Evolutionary conservation across 23 red algal genomes (phyloP).

Genomic region (Gracilaria caudata): DNA sequence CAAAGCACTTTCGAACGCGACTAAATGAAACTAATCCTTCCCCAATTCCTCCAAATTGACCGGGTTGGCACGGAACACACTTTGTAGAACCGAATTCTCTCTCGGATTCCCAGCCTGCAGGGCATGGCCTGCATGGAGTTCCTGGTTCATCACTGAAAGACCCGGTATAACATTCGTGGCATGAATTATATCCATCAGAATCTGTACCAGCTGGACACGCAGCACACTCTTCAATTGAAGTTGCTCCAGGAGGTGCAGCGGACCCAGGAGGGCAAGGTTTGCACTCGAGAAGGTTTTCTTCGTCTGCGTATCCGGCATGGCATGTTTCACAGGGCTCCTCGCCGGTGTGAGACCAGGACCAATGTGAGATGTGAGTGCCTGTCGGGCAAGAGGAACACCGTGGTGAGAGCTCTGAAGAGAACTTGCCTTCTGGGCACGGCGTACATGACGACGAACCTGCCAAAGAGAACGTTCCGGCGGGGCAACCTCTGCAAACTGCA

Average conservation of each 20-base stretch:
- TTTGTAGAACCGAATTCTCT: not conserved
- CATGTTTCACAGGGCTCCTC: not conserved
- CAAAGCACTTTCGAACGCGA: not conserved
- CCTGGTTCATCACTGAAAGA: not conserved
- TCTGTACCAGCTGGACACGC: conserved; percentile 2
- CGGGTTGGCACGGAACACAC: not conserved
- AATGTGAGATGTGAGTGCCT: not conserved
- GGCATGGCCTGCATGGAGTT: not conserved
- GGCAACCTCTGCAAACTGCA: not conserved
- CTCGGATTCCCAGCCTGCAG: not conserved
- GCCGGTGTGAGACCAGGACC: not conserved
- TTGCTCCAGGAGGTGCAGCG: not conserved
- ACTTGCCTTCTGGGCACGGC: not conserved
- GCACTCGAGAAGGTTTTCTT: conserved; percentile 9
- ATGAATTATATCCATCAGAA: not conserved
- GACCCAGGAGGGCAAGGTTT: not conserved
- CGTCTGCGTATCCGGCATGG: not conserved
- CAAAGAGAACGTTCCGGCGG: not conserved
- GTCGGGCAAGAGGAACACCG: not conserved
- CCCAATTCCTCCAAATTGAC: not conserved
- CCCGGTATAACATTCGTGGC: not conserved
- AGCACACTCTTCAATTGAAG: not conserved
- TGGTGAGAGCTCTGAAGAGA: not conserved
- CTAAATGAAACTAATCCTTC: not conserved
- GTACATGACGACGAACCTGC: not conserved